Conservation (phyloP, 2,329 filamentous ascomycete species). For the Colletotrichum sp. region DNA sequence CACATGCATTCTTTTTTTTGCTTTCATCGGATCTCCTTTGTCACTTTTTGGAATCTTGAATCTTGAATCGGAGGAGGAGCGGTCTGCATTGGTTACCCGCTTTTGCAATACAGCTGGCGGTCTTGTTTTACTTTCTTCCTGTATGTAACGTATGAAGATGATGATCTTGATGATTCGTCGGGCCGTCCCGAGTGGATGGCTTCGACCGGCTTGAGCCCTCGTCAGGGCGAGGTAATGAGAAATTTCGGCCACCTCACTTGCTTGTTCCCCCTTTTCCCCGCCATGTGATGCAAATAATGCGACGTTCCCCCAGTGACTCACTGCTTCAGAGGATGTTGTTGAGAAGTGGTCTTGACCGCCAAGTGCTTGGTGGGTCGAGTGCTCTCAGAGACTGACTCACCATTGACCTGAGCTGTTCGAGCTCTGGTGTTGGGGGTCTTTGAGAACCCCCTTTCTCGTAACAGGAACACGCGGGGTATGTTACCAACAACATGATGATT, state of each 20-base stretch:
- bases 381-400: not conserved
- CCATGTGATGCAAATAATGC: not conserved
- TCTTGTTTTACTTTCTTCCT: not conserved
- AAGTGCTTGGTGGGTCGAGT: not conserved
- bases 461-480: not conserved
- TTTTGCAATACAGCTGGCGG: constrained; percentile 24
- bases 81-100: constrained; percentile 23
- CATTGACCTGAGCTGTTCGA: not conserved
- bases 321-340: not conserved
- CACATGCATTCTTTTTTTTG: constrained; percentile 27
- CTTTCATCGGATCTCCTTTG: constrained; percentile 10
- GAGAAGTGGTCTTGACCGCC: not conserved
- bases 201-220: constrained; percentile 32
- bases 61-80: not conserved
- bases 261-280: not conserved
- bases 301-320: not conserved
- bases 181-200: constrained; percentile 30
- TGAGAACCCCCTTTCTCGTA: not conserved
- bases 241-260: constrained; percentile 39
- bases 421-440: not conserved
- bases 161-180: constrained; percentile 25
- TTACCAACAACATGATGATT: not conserved
- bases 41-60: not conserved
- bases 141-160: constrained; percentile 12
- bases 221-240: constrained; percentile 41